These are phyloP conservation scores for Forsythia suspensa DNA, from an alignment of 257 asterid species.

Conservation along the genomic window DNA sequence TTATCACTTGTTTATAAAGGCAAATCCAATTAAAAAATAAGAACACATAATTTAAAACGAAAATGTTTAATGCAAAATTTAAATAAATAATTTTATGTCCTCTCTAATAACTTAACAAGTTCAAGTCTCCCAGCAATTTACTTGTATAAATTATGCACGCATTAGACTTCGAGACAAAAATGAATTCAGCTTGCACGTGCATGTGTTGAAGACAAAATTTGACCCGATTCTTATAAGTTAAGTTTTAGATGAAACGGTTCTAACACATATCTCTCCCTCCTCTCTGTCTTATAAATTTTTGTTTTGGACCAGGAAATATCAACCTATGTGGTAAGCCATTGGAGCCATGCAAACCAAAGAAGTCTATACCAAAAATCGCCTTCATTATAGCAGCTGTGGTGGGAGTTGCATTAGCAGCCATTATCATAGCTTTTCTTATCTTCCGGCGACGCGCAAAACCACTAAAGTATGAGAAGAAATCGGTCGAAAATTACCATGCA, in stretches of 20 bases:
- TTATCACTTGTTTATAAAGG: not conserved
- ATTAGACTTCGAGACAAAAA: too few species aligned
- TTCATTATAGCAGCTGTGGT: constrained; percentile 29
- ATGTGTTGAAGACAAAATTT: too few species aligned
- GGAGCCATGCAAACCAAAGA: constrained; percentile 46
- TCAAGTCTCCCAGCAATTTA: too few species aligned
- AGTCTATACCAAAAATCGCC: constrained; percentile 22
- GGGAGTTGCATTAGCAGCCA: constrained; percentile 20
- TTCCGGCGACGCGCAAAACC: constrained; percentile 25
- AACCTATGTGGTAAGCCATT: constrained; percentile 62
- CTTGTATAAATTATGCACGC: too few species aligned
- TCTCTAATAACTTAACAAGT: too few species aligned
- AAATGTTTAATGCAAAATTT: too few species aligned
- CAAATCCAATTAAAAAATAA: too few species aligned
- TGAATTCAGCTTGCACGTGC: too few species aligned
- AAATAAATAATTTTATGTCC: too few species aligned
- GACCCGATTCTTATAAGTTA: not conserved
- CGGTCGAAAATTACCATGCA: constrained; percentile 18
- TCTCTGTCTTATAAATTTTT: not conserved
- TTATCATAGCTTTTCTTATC: constrained; percentile 26
- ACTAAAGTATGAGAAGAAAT: constrained; percentile 35
- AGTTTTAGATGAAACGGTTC: not conserved
- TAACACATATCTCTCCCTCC: not conserved
- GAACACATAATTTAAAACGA: too few species aligned
- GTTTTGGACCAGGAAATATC: constrained; percentile 48